Conservation (phyloP, 345 rosid species). For the Orychophragmus violaceus region DNA sequence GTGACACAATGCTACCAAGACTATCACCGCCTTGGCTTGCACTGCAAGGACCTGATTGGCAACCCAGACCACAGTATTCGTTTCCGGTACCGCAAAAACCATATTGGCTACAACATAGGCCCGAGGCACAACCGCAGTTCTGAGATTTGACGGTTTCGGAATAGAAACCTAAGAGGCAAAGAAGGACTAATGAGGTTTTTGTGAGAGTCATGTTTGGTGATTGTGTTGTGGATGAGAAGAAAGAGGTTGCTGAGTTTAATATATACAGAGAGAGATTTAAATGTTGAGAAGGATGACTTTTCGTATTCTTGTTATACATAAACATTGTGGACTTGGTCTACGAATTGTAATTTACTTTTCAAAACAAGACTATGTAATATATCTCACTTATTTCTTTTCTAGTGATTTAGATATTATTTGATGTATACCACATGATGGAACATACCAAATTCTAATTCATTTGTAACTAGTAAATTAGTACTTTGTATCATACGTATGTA, state of each 20-base stretch:
- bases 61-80: constrained; percentile 41
- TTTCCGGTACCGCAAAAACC: constrained; percentile 39
- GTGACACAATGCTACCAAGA: constrained; percentile 36
- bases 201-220: constrained; percentile 8
- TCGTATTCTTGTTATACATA: background rate
- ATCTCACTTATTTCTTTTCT: background rate
- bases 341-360: background rate
- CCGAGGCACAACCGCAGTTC: constrained; percentile 47
- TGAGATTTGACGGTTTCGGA: constrained; percentile 33
- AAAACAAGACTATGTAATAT: background rate
- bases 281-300: background rate
- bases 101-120: constrained; percentile 40
- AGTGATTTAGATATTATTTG: background rate
- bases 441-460: background rate
- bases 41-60: constrained; percentile 45
- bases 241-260: background rate
- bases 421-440: background rate
- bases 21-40: background rate
- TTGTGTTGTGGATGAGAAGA: background rate
- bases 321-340: background rate
- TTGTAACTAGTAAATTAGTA: background rate
- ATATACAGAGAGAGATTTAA: background rate
- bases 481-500: background rate
- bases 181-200: constrained; percentile 5
- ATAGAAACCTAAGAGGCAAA: constrained; percentile 18